Conservation (phyloP, 2,329 filamentous ascomycete species). For the Myriosclerotinia curreyana region DNA sequence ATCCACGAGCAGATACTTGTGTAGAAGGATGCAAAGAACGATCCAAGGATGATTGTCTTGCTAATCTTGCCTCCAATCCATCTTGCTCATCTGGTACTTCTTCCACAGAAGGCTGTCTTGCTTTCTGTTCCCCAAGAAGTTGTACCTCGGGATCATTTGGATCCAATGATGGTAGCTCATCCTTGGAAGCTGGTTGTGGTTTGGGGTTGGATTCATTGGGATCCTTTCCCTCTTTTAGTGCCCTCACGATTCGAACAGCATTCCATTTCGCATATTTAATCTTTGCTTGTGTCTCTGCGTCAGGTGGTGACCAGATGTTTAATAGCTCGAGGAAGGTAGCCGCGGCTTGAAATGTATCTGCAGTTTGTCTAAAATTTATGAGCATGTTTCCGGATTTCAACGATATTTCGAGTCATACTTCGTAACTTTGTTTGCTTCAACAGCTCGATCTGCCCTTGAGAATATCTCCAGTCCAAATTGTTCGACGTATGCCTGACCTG, state of each 20-base stretch:
- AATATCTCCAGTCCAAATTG: conserved; percentile 91
- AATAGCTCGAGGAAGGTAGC: conserved; percentile 88
- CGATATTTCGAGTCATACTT: conserved; percentile 57
- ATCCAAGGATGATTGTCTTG: conserved; percentile 48
- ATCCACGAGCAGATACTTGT: conserved; percentile 35
- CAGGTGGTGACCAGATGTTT: conserved; percentile 75
- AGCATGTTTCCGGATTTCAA: neutral
- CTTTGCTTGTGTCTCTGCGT: conserved; percentile 76
- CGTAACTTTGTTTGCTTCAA: conserved; percentile 79
- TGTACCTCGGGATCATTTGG: conserved; percentile 64
- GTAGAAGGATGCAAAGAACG: conserved; percentile 47
- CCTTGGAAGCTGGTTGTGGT: conserved; percentile 49
- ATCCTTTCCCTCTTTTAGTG: conserved; percentile 84
- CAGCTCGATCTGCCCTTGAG: conserved; percentile 74
- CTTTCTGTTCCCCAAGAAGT: conserved; percentile 46
- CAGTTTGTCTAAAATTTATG: conserved; percentile 59
- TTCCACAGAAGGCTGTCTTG: conserved; percentile 46
- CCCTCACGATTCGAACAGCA: conserved; percentile 83
- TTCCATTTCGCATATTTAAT: conserved; percentile 98
- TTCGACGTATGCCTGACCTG: conserved; percentile 88
- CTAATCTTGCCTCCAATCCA: conserved; percentile 45
- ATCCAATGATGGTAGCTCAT: conserved; percentile 51
- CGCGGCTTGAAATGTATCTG: conserved; percentile 89
- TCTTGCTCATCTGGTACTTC: conserved; percentile 57
- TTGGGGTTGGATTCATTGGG: conserved; percentile 88